Percentiles rank a stretch among this genome's conserved stretches.
Evolutionary conservation across 2,329 filamentous ascomycete genomes (phyloP).

Genomic region (Penicillium sp.): DNA sequence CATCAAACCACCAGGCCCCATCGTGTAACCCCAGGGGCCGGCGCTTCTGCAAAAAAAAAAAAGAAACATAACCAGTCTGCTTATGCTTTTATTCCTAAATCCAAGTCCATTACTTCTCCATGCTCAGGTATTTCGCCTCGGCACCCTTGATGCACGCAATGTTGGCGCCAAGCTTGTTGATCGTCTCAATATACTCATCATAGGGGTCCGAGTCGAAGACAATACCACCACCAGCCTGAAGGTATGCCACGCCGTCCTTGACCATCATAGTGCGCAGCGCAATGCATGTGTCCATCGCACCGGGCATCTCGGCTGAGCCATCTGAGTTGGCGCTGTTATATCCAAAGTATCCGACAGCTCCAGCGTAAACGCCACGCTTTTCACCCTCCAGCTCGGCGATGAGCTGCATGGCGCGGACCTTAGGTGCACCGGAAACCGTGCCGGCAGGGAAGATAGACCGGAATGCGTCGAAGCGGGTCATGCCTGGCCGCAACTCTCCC

Average conservation of each 20-base stretch:
- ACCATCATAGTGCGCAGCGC: constrained; percentile 88
- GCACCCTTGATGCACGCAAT: constrained; percentile 83
- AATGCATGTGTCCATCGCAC: constrained; percentile 87
- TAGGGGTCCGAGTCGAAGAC: constrained; percentile 89
- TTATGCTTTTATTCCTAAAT: not conserved
- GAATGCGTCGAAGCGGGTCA: constrained; percentile 93
- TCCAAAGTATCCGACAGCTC: constrained; percentile 94
- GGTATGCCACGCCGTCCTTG: constrained; percentile 85
- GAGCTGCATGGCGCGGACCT: constrained; percentile 94
- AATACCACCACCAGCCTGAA: constrained; percentile 84
- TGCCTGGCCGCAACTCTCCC: constrained; percentile 75
- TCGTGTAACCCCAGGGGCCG: not conserved
- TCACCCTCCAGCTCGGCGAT: constrained; percentile 92
- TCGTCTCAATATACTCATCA: constrained; percentile 93
- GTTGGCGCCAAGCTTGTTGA: constrained; percentile 92
- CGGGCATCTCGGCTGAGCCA: constrained; percentile 63
- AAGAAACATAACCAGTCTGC: not conserved
- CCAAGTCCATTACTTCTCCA: constrained; percentile 32
- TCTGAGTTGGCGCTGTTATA: constrained; percentile 69
- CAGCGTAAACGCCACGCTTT: constrained; percentile 93
- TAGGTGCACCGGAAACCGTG: constrained; percentile 91
- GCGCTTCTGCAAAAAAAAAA: not conserved
- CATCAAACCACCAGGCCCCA: not conserved
- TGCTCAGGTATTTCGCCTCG: constrained; percentile 63
- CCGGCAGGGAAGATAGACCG: constrained; percentile 95